Evolutionary conservation across 768 basidiomycete species (phyloP).

Genomic region (Kwoniella sp.): DNA sequence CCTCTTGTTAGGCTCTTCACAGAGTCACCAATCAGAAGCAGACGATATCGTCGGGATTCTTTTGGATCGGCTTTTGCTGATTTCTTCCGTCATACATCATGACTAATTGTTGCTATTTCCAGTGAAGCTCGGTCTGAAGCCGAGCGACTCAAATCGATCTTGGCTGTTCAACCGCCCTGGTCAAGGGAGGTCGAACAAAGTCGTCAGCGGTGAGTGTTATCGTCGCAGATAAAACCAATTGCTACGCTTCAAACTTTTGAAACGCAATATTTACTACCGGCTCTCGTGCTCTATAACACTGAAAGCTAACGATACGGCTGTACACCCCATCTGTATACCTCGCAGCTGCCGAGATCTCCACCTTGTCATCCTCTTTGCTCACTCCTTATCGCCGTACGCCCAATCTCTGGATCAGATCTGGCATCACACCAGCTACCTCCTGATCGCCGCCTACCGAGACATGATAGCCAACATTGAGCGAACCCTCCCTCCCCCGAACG

Average conservation of each 20-base stretch:
- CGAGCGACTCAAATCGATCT: conserved; percentile 69
- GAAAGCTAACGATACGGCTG: no score
- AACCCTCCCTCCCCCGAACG: conserved; percentile 1
- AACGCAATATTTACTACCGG: no score
- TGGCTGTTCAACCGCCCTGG: conserved; percentile 72
- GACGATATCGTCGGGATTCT: background rate
- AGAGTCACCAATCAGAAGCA: no score
- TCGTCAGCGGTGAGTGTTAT: conserved; percentile 76
- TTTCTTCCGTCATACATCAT: no score
- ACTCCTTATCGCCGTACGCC: conserved; percentile 41
- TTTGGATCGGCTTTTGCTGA: no score
- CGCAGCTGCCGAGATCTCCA: conserved; percentile 35
- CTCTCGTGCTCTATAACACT: no score
- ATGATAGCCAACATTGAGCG: conserved; percentile 34
- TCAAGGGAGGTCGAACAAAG: conserved; percentile 82
- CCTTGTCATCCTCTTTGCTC: conserved; percentile 38
- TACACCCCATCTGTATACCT: background rate
- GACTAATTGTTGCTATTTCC: conserved; percentile 2
- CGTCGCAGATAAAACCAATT: no score
- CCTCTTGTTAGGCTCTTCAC: no score
- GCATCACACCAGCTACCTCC: conserved; percentile 49
- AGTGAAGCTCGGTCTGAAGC: conserved; percentile 81
- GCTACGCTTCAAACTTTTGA: no score
- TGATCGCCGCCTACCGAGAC: conserved; percentile 47
- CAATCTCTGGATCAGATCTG: conserved; percentile 52